Base-by-base conservation (phyloP, 257 asterid genomes). In the Anisodus tanguticus region DNA sequence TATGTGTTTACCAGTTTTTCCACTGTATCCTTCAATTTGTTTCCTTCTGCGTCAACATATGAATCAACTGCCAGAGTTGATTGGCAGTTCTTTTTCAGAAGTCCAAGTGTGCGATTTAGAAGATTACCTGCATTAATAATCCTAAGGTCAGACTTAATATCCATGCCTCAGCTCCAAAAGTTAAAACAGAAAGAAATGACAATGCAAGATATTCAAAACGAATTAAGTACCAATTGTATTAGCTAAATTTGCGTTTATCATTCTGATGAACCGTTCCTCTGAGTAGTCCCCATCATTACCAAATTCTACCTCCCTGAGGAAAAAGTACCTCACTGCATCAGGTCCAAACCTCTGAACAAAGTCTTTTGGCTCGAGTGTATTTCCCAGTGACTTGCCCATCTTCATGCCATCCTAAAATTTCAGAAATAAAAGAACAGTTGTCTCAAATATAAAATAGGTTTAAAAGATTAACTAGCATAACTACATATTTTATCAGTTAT, bases 241-340 rank as follows among this genome's bases (percentile, higher is more conserved):
- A 35, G 99, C 99, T 85, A 96, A 97, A 90, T 92, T 90, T 70
- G 99, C 98, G 83, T 96, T 96, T 82, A 93, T 91, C 82, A 90
- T 93, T 84, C 89, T 88, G 97, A 92, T 88, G 89, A 96, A 96
- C 70, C 98, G 98, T 72, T 90, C 95, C 93, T 96, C 99, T 31
- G 99, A 93, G 92, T 92, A 96, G 89, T 96, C 99, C 57, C 99
- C 98, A 60, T 96, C 99, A 86, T 82, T 90, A 80, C 99, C 99
- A 59, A 96, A 90, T 86, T 96, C 99, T 78, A 96, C 95, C 91
- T 96, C 99, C 94, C 91, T 95, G 79, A 96, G 94, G 91, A 96
- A 96, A 87, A 94, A 96, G 86, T 96, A 96, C 90, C 99, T 89
- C 74, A 96, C 99, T 81, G 98, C 98, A 90, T 96, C 99, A 83